A percentile compares a stretch with the other conserved stretches of the same genome.
These are phyloP conservation scores for Elsinoe batatas DNA, from an alignment of 2,329 filamentous ascomycete genomes.

Conservation along the genomic window DNA sequence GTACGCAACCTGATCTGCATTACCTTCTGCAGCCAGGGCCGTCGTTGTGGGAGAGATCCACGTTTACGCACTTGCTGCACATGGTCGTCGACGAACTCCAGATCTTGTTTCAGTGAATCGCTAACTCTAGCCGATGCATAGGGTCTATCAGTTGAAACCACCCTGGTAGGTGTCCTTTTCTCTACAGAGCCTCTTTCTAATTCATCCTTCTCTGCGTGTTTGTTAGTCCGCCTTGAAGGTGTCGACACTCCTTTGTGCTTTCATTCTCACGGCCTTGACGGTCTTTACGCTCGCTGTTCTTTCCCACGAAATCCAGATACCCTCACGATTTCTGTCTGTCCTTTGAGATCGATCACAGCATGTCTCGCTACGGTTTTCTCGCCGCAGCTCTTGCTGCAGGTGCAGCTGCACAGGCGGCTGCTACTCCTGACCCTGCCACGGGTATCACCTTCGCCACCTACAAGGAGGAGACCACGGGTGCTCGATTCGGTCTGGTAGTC, in stretches of 20 bases:
- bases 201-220: constrained; percentile 2
- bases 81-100: constrained; percentile 2
- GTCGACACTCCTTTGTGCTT: constrained; percentile 8
- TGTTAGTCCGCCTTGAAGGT: constrained; percentile 16
- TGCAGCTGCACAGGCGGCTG: constrained; percentile 13
- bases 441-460: constrained; percentile 38
- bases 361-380: constrained; percentile 15
- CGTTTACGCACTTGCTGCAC: constrained; percentile 5
- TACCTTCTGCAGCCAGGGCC: not conserved
- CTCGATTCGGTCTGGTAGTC: constrained; percentile 42
- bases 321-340: not conserved
- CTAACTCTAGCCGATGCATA: constrained; percentile 6
- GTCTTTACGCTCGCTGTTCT: constrained; percentile 11
- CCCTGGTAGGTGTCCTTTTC: not conserved
- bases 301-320: not conserved
- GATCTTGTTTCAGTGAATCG: constrained; percentile 9
- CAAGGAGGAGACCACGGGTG: constrained; percentile 33
- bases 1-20: not conserved
- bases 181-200: constrained; percentile 4
- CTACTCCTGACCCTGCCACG: constrained; percentile 36
- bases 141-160: constrained; percentile 1
- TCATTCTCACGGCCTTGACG: constrained; percentile 13
- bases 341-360: not conserved
- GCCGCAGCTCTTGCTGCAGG: constrained; percentile 12
- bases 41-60: not conserved